Conservation (phyloP, 257 asterid genomes). For the Paraleonurus japonicus region DNA sequence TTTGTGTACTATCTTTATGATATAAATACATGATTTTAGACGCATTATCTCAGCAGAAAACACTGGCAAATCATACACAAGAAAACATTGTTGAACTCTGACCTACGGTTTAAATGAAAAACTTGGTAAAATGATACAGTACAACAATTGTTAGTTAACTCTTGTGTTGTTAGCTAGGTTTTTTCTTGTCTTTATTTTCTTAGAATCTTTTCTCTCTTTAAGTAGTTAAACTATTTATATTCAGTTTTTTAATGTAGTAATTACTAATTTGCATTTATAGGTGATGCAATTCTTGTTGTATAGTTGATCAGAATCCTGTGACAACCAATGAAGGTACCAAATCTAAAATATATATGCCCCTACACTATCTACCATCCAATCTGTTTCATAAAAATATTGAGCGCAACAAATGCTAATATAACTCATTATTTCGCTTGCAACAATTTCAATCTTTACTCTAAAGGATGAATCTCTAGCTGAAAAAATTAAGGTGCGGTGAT, state of each 20-base stretch:
- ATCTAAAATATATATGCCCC: slow-evolving; percentile 15
- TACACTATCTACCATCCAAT: slow-evolving; percentile 9
- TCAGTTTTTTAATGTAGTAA: not conserved
- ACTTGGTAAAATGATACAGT: not conserved
- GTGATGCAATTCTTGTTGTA: not conserved
- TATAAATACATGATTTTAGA: not conserved
- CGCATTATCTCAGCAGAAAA: not conserved
- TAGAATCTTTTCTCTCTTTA: not conserved
- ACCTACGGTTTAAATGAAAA: not conserved
- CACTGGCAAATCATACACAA: not conserved
- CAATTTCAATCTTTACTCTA: too few relatives aligned
- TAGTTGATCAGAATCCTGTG: not conserved
- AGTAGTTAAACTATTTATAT: not conserved
- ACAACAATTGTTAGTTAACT: not conserved
- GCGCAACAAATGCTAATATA: too few relatives aligned
- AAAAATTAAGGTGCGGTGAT: too few relatives aligned
- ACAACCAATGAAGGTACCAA: not conserved
- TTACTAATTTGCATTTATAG: not conserved
- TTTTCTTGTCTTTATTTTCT: not conserved
- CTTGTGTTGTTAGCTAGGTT: not conserved
- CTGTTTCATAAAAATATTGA: too few relatives aligned
- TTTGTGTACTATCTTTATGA: not conserved
- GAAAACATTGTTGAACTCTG: not conserved
- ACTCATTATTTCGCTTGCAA: too few relatives aligned
- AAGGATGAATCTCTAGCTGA: too few relatives aligned